Base-by-base conservation (phyloP, 2,329 filamentous ascomycete genomes). In the Aspergillus sp. region DNA sequence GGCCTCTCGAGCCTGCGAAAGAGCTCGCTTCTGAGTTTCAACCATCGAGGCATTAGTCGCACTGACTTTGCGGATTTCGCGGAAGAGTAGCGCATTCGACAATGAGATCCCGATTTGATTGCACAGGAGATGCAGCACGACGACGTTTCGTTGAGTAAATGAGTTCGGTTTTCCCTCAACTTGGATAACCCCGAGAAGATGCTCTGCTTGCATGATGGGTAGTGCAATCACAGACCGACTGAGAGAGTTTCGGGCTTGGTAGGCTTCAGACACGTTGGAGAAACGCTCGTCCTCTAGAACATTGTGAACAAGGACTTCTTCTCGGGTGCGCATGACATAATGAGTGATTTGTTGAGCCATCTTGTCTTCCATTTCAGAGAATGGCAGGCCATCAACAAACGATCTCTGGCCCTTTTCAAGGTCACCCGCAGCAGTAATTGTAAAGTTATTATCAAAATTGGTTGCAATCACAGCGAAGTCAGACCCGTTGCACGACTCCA, bases 1-100 rank as follows among this genome's bases (percentile, higher is more conserved):
- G 2, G 85, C 81, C 52, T 85, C 83, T 44, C 84, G 80, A 35
- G 86, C 85, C 63, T 86, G 84, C 5, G 80, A 80, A 19, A 88
- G 77, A 3, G 86, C 83, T 52, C 84, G 80, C 69, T 86, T 87
- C 65, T 88, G 86, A 45, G 86, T 81, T 64, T 86, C 84, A 6
- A 88, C 80, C 85, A 88, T 88, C 3, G 84, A 83, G 31, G 81
- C 81, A 66, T 88, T 88, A 52, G 82, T 83, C 1, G 85, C 84
- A 62, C 83, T 85, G 23, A 87, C 84, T 65, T 83, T 84, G 65
- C 85, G 82, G 3, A 87, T 77, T 63, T 84, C 79, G 37, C 74
- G 84, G 76, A 87, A 87, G 1, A 88, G 78, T 49, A 87, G 68
- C 0, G 85, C 85, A 65, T 88, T 88, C 15, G 84, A 84, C 19